Base-by-base conservation (phyloP, 441 rosid species). In the Syzygium syzygioides region DNA sequence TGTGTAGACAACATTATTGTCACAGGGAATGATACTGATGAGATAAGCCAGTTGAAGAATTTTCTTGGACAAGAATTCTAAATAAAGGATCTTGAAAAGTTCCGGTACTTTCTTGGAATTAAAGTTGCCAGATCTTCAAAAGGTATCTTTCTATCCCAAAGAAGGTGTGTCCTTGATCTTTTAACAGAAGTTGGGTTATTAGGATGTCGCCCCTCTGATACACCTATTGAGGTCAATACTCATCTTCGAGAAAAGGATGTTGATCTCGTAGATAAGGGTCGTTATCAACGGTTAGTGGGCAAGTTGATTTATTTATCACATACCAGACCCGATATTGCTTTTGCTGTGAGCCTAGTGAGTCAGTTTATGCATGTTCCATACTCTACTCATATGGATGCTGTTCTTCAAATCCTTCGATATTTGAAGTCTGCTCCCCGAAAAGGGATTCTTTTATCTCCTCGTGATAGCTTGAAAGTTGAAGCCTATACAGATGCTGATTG, bases 401-500 rank as follows among this genome's bases (percentile, higher is more conserved):
- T 20, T 18, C 26, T 19, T 34, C 1, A 4, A 2, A 68, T 68
- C 79, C 45, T 19, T 19, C 0, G 1, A 13, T 19, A 34, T 68
- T 68, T 34, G 48, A 68, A 68, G 79, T 3, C 1, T 68, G 13
- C 48, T 68, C 79, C 2, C 10, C 2, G 12, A 8, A 68, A 34
- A 34, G 7, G 23, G 48, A 23, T 68, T 68, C 48, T 19, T 68
- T 8, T 68, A 14, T 34, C 48, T 34, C 9, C 0, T 71, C 1
- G 17, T 34, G 28, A 71, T 34, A 26, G 8, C 25, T 71, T 71
- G 50, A 71, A 71, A 71, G 80, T 71, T 71, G 28, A 71, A 34
- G 12, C 79, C 1, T 34, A 34, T 66, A 32, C 2, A 66, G 0
- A 34, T 68, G 48, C 0, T 32, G 12, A 66, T 66, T 9, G 0